Conservation (phyloP, 768 basidiomycete genomes). For the Phylloporus sp. region DNA sequence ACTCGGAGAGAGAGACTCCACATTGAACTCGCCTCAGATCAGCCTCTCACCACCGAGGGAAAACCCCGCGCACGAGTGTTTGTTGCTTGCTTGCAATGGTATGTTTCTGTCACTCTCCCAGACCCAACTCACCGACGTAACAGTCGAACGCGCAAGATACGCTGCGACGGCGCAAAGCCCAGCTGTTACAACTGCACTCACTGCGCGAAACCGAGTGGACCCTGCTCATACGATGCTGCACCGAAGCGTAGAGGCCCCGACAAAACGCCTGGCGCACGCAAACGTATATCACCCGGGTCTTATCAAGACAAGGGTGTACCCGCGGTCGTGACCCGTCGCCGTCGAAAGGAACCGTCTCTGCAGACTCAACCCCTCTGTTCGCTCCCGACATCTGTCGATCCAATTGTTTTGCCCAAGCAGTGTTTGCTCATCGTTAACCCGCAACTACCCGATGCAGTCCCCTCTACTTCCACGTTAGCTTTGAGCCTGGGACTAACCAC, state of each 20-base stretch:
- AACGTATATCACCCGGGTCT: conserved; percentile 48
- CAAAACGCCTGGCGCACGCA: conserved; percentile 74
- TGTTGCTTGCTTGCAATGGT: conserved; percentile 80
- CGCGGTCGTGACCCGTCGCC: conserved; percentile 6
- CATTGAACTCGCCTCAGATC: conserved; percentile 69
- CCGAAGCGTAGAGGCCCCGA: conserved; percentile 83
- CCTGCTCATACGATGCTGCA: conserved; percentile 64
- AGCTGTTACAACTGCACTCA: conserved; percentile 69
- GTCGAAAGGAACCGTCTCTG: conserved; percentile 13
- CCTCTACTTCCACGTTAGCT: conserved; percentile 4
- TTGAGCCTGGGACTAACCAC: not conserved
- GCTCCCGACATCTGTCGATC: conserved; percentile 3
- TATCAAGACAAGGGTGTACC: conserved; percentile 36
- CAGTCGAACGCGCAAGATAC: conserved; percentile 75
- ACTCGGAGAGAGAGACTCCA: conserved; percentile 51
- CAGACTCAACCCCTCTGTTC: too few relatives aligned
- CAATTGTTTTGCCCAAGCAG: conserved; percentile 15
- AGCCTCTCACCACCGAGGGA: conserved; percentile 80
- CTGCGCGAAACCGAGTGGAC: conserved; percentile 35
- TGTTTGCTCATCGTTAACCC: too few relatives aligned
- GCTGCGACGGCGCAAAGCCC: conserved; percentile 80
- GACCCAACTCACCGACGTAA: not conserved
- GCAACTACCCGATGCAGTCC: conserved; percentile 18
- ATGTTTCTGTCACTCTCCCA: conserved; percentile 10
- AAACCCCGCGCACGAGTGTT: conserved; percentile 71